A percentile compares a stretch with the other conserved stretches of the same genome.
These are phyloP conservation scores for Ligustrum vulgare DNA, from an alignment of 257 asterid species.

Conservation along the genomic window DNA sequence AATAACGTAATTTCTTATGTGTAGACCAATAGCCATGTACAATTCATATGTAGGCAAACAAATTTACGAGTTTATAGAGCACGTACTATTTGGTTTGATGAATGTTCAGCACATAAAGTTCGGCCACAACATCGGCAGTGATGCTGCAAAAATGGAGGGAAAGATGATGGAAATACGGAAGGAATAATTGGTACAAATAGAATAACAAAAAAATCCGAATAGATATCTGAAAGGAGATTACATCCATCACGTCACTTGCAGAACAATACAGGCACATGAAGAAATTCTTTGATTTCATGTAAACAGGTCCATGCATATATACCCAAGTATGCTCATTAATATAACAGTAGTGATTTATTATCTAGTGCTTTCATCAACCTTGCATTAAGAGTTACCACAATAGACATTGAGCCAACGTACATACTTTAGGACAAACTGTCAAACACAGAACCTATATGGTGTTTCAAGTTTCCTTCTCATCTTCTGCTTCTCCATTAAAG, in stretches of 20 bases:
- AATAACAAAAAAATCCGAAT: constrained; percentile 12
- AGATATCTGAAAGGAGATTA: constrained; percentile 7
- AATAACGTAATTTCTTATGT: not conserved
- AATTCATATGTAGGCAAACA: not conserved
- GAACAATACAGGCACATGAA: constrained; percentile 4
- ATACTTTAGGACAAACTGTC: not conserved
- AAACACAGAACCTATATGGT: not conserved
- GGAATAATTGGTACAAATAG: not conserved
- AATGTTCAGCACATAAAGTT: constrained; percentile 90
- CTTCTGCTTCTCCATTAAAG: not conserved
- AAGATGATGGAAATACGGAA: constrained; percentile 14
- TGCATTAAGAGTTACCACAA: not conserved
- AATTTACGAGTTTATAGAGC: constrained; percentile 6
- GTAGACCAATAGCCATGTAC: not conserved
- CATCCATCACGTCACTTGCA: constrained; percentile 9
- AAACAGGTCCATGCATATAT: not conserved
- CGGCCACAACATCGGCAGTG: constrained; percentile 97
- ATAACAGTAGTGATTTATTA: not conserved
- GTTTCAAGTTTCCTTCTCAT: constrained; percentile 2
- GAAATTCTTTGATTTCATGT: constrained; percentile 10
- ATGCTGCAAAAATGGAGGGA: constrained; percentile 54
- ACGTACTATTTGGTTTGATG: constrained; percentile 80
- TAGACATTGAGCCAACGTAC: constrained; percentile 7
- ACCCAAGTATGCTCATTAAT: not conserved
- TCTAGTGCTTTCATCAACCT: not conserved